Conservation (phyloP, 345 rosid genomes). For the Euphorbia pulcherrima region DNA sequence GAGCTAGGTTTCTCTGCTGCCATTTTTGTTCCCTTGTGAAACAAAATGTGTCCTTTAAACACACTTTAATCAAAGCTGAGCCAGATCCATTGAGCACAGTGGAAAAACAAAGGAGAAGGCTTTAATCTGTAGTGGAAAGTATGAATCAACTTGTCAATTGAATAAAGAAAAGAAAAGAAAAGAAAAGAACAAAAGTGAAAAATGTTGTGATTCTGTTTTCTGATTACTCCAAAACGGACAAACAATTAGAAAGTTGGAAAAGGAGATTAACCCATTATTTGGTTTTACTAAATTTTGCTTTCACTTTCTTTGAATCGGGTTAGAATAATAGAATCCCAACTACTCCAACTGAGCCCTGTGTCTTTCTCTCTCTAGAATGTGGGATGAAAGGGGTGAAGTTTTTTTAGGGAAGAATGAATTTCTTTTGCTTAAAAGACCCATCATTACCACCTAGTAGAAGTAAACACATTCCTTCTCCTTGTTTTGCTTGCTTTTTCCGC, state of each 20-base stretch:
- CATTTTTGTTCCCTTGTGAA: slow-evolving; percentile 34
- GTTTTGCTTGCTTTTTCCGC: slow-evolving; percentile 28
- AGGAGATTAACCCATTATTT: slow-evolving; percentile 23
- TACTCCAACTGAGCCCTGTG: slow-evolving; percentile 32
- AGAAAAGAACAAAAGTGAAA: background rate
- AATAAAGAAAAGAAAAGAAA: background rate
- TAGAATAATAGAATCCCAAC: slow-evolving; percentile 52
- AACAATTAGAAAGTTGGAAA: slow-evolving; percentile 27
- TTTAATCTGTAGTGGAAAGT: background rate
- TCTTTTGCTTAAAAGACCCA: slow-evolving; percentile 9
- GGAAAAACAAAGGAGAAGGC: background rate
- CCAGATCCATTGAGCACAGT: slow-evolving; percentile 25
- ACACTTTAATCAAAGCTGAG: slow-evolving; percentile 8
- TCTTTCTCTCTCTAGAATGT: slow-evolving; percentile 4
- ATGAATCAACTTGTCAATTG: background rate
- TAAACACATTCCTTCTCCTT: background rate
- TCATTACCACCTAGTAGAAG: background rate
- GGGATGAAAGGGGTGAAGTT: background rate
- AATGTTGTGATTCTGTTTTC: background rate
- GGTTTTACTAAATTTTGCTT: slow-evolving; percentile 17
- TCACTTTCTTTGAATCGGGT: slow-evolving; percentile 18
- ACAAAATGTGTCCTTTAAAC: background rate
- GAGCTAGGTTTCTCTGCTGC: slow-evolving; percentile 60
- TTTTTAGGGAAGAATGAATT: slow-evolving; percentile 19
- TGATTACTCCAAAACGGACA: slow-evolving; percentile 37